These are phyloP conservation scores for Bimuria novae-zelandiae DNA, from an alignment of 2,329 filamentous ascomycete genomes.

Conservation along the genomic window DNA sequence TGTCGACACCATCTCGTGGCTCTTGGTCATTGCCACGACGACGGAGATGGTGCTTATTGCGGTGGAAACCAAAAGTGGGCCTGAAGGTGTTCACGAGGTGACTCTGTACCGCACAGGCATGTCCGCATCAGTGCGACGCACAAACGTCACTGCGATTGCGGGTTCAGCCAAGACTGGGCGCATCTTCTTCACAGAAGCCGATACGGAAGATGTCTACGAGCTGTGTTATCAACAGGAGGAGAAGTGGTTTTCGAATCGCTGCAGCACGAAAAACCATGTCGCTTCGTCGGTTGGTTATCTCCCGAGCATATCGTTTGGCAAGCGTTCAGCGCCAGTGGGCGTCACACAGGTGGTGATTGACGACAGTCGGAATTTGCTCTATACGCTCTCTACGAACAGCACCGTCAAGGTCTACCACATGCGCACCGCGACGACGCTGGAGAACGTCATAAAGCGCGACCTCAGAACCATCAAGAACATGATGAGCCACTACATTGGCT, in stretches of 20 bases:
- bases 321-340: conserved; percentile 56
- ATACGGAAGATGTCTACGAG: conserved; percentile 88
- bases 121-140: conserved; percentile 74
- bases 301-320: conserved; percentile 46
- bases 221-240: conserved; percentile 97
- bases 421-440: conserved; percentile 61
- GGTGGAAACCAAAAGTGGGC: conserved; percentile 67
- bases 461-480: conserved; percentile 63
- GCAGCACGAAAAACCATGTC: conserved; percentile 87
- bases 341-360: conserved; percentile 84
- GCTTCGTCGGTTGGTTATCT: conserved; percentile 64
- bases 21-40: conserved; percentile 86
- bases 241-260: conserved; percentile 90
- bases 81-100: conserved; percentile 72
- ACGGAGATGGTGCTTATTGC: conserved; percentile 87
- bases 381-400: conserved; percentile 85
- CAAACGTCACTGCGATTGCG: conserved; percentile 76
- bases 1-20: conserved; percentile 79
- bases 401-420: conserved; percentile 93
- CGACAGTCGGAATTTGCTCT: conserved; percentile 84
- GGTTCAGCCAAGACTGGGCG: conserved; percentile 79
- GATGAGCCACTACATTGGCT: conserved; percentile 79
- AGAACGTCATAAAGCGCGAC: conserved; percentile 60
- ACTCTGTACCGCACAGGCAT: conserved; percentile 88
- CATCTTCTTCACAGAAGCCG: conserved; percentile 86